phyloP scores from a whole-genome alignment of 805 yeast genomes.

The Candida rishiriensis region DNA sequence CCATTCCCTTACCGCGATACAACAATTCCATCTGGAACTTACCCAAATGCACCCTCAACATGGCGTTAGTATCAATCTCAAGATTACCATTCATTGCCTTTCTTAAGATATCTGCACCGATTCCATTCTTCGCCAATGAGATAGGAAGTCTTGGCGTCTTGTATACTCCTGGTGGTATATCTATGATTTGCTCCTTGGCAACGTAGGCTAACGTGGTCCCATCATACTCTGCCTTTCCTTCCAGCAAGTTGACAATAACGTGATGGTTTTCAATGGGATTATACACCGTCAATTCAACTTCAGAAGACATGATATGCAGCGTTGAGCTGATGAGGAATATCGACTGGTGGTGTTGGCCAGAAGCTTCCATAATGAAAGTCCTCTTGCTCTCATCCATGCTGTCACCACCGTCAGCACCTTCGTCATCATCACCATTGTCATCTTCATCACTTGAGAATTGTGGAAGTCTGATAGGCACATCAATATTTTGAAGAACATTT shows the following conservation, averaged over 20 bases:
- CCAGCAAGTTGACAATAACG: constrained; percentile 35
- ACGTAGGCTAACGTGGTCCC: constrained; percentile 44
- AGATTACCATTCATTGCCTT: constrained; percentile 49
- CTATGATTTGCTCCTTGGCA: constrained; percentile 34
- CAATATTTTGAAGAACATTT: constrained; percentile 19
- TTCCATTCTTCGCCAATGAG: constrained; percentile 36
- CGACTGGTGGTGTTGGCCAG: constrained; percentile 14
- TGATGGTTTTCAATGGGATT: constrained; percentile 52
- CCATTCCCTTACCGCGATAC: constrained; percentile 42
- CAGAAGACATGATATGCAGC: constrained; percentile 51
- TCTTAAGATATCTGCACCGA: constrained; percentile 45
- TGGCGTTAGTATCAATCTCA: constrained; percentile 41
- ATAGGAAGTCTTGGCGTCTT: constrained; percentile 49
- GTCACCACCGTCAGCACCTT: neutral
- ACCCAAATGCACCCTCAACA: constrained; percentile 36
- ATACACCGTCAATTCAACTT: constrained; percentile 47
- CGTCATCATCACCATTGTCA: constrained; percentile 1
- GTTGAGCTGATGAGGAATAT: constrained; percentile 44
- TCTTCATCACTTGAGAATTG: constrained; percentile 8
- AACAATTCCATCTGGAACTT: constrained; percentile 37
- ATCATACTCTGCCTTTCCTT: constrained; percentile 46
- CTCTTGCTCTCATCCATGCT: neutral
- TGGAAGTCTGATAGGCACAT: constrained; percentile 29
- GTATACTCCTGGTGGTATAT: constrained; percentile 49
- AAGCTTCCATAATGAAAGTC: too few relatives aligned